phyloP scores from a whole-genome alignment of 305 asterid genomes.

The Fraxinus paxiana region DNA sequence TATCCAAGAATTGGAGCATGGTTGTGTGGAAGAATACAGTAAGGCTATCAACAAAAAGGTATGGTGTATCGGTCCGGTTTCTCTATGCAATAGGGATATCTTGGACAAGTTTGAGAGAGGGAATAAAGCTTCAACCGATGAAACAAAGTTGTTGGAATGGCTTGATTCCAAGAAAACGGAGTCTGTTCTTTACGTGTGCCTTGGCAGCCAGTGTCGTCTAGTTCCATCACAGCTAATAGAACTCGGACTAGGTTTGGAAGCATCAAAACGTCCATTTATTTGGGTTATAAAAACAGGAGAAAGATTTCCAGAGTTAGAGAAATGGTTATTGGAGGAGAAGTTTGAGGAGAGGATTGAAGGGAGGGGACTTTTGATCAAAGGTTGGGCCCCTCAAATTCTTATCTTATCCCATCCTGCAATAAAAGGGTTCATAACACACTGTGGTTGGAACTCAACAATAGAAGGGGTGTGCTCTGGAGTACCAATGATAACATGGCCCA shows the following conservation, averaged over 20 bases:
- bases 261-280: constrained; percentile 32
- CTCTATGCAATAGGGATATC: constrained; percentile 21
- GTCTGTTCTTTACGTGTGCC: constrained; percentile 29
- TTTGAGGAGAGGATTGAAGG: constrained; percentile 38
- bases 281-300: constrained; percentile 44
- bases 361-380: constrained; percentile 46
- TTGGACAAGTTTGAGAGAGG: constrained; percentile 30
- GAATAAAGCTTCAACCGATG: constrained; percentile 14
- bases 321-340: constrained; percentile 34
- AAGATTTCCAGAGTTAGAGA: constrained; percentile 31
- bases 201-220: constrained; percentile 33
- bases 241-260: constrained; percentile 45
- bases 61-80: constrained; percentile 47
- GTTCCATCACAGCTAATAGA: constrained; percentile 25
- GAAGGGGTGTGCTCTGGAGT: constrained; percentile 55
- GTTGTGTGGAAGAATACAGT: constrained; percentile 31
- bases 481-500: constrained; percentile 60
- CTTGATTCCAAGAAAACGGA: constrained; percentile 15
- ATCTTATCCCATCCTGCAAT: constrained; percentile 44
- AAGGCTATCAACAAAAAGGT: constrained; percentile 26
- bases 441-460: constrained; percentile 60
- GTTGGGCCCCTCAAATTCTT: constrained; percentile 59
- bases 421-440: constrained; percentile 52
- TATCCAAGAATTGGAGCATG: constrained; percentile 39
- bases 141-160: constrained; percentile 20